A percentile compares a stretch with the other conserved stretches of the same genome.
Evolutionary conservation across 1,139 yeast species (phyloP).

Genomic region (Zygosaccharomyces pseudobailii): DNA sequence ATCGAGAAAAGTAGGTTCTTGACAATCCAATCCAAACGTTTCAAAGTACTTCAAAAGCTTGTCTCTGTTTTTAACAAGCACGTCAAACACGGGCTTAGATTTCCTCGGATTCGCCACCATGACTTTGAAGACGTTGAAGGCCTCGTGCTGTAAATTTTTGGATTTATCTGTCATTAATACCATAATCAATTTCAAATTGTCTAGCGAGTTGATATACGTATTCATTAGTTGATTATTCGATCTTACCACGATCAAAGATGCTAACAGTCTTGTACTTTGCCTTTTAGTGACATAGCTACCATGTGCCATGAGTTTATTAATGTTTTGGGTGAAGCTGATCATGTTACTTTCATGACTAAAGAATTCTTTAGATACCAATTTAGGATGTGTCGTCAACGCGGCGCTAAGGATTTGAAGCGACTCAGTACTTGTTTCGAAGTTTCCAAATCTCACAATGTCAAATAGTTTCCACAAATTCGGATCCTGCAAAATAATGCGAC

Average conservation of each 20-base stretch:
- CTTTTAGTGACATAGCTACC: slow-evolving; percentile 87
- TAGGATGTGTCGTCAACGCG: slow-evolving; percentile 63
- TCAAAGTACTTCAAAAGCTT: slow-evolving; percentile 68
- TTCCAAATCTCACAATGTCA: slow-evolving; percentile 65
- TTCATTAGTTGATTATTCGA: slow-evolving; percentile 71
- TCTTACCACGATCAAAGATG: slow-evolving; percentile 70
- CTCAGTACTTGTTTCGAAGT: slow-evolving; percentile 88
- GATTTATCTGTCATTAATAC: slow-evolving; percentile 80
- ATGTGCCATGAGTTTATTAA: slow-evolving; percentile 67
- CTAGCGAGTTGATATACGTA: slow-evolving; percentile 72
- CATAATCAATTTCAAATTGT: slow-evolving; percentile 82
- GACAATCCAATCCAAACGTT: slow-evolving; percentile 55
- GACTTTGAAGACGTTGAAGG: slow-evolving; percentile 87
- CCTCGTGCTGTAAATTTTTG: slow-evolving; percentile 82
- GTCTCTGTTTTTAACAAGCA: slow-evolving; percentile 74
- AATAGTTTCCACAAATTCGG: slow-evolving; percentile 78
- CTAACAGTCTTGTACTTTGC: slow-evolving; percentile 76
- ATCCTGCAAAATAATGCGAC: slow-evolving; percentile 52
- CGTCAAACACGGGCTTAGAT: slow-evolving; percentile 72
- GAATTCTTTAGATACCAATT: slow-evolving; percentile 60
- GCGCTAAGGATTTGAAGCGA: slow-evolving; percentile 75
- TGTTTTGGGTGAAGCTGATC: slow-evolving; percentile 51
- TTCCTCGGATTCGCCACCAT: slow-evolving; percentile 94
- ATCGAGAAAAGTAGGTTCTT: slow-evolving; percentile 65
- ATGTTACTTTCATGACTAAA: slow-evolving; percentile 47